A percentile compares a stretch with the other conserved stretches of the same genome.
These are phyloP conservation scores for Linanthus parryae DNA, from an alignment of 148 eudicot genomes.

Conservation along the genomic window DNA sequence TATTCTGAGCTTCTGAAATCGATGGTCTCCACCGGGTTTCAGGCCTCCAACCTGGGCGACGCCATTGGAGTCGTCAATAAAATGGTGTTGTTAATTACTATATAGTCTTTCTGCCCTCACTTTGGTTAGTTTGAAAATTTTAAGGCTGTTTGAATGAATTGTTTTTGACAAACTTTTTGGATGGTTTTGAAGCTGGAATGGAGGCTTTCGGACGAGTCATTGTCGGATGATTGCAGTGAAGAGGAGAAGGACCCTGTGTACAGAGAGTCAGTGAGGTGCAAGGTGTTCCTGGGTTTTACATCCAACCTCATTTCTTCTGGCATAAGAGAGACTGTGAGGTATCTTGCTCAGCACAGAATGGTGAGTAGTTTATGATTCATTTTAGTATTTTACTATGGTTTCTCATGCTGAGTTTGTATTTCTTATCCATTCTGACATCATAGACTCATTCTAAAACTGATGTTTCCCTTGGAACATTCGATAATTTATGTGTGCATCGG, in stretches of 20 bases:
- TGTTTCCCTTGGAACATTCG: too few relatives aligned
- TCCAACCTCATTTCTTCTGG: constrained; percentile 95
- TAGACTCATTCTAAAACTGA: too few relatives aligned
- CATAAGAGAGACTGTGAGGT: constrained; percentile 67
- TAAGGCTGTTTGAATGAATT: too few relatives aligned
- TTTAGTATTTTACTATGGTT: too few relatives aligned
- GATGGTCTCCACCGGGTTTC: constrained; percentile 73
- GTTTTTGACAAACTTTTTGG: too few relatives aligned
- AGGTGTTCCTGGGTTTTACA: constrained; percentile 89
- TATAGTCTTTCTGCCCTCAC: too few relatives aligned
- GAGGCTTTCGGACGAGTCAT: constrained; percentile 70
- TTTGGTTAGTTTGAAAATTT: too few relatives aligned
- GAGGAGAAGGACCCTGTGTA: constrained; percentile 52
- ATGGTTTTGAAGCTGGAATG: constrained; percentile 76
- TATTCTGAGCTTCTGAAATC: constrained; percentile 52
- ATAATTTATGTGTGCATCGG: too few relatives aligned
- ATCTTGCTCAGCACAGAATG: constrained; percentile 87
- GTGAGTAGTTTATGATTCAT: too few relatives aligned
- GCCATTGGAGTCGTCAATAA: constrained; percentile 82
- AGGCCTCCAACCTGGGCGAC: constrained; percentile 90
- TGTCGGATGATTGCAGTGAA: constrained; percentile 61
- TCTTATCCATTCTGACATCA: too few relatives aligned
- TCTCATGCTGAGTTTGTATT: too few relatives aligned
- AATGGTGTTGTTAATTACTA: constrained; percentile 45
- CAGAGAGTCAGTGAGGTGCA: constrained; percentile 70